A percentile compares a stretch with the other conserved stretches of the same genome.
Evolutionary conservation across 2,329 filamentous ascomycete genomes (phyloP).

Genomic region (Mycosphaerella arachidis): DNA sequence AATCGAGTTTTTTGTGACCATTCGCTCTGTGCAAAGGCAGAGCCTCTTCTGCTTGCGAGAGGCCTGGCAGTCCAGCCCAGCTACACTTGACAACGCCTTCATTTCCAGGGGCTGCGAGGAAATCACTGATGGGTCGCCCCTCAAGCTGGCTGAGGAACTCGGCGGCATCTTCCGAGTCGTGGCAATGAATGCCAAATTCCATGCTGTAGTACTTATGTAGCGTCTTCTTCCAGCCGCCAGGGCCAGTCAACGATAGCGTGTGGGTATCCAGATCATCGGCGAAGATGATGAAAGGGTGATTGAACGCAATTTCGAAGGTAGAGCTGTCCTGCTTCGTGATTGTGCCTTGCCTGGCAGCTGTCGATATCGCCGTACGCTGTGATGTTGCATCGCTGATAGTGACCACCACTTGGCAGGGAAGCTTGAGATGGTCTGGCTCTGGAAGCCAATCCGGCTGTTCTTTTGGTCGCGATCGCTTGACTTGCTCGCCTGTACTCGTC

Average conservation of each 20-base stretch:
- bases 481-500: neutral
- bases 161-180: slow-evolving; percentile 27
- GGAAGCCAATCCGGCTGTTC: slow-evolving; percentile 21
- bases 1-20: slow-evolving; percentile 13
- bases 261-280: slow-evolving; percentile 19
- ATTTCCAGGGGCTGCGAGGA: slow-evolving; percentile 4
- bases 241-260: neutral
- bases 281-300: slow-evolving; percentile 22
- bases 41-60: slow-evolving; percentile 16
- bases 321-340: slow-evolving; percentile 10
- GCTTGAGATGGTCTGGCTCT: slow-evolving; percentile 15
- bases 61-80: slow-evolving; percentile 31
- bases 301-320: slow-evolving; percentile 23
- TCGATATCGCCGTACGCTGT: slow-evolving; percentile 7
- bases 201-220: slow-evolving; percentile 22
- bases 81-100: slow-evolving; percentile 24
- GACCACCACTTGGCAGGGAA: slow-evolving; percentile 22
- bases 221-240: slow-evolving; percentile 21
- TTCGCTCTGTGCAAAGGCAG: slow-evolving; percentile 22
- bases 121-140: slow-evolving; percentile 5
- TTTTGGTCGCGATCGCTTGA: neutral
- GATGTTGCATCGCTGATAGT: slow-evolving; percentile 11
- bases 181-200: slow-evolving; percentile 29
- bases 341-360: slow-evolving; percentile 13
- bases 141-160: slow-evolving; percentile 28